A percentile compares a stretch with the other conserved stretches of the same genome.
These are phyloP conservation scores for Sambucus nigra DNA, from an alignment of 129 eudicot species.

Conservation along the genomic window DNA sequence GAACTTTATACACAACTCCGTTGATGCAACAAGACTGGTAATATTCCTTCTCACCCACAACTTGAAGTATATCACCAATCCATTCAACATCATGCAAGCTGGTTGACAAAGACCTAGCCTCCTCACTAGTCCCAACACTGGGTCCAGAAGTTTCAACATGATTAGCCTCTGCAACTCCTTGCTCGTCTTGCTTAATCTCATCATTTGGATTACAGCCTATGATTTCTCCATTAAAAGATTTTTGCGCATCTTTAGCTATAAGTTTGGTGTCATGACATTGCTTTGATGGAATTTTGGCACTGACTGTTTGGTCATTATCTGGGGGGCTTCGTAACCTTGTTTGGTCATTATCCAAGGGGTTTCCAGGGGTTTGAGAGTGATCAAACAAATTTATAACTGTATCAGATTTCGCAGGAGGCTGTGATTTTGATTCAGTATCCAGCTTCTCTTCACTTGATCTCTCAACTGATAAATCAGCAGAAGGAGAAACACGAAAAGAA, in stretches of 20 bases:
- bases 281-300: slow-evolving; percentile 5
- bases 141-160: slow-evolving; percentile 21
- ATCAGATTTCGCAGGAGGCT: slow-evolving; percentile 22
- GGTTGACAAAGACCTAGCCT: slow-evolving; percentile 23
- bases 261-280: slow-evolving; percentile 17
- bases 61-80: slow-evolving; percentile 46
- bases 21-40: slow-evolving; percentile 59
- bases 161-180: slow-evolving; percentile 19
- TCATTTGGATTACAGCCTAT: slow-evolving; percentile 9
- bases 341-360: slow-evolving; percentile 13
- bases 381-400: slow-evolving; percentile 8
- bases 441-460: slow-evolving; percentile 27
- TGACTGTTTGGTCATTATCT: background rate
- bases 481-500: slow-evolving; percentile 17
- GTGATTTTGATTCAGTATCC: slow-evolving; percentile 16
- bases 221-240: slow-evolving; percentile 20
- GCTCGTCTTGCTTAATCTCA: slow-evolving; percentile 18
- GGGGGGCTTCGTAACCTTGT: slow-evolving; percentile 2
- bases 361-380: slow-evolving; percentile 14
- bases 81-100: slow-evolving; percentile 55
- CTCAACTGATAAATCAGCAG: slow-evolving; percentile 18
- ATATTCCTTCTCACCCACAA: slow-evolving; percentile 44
- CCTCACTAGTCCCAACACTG: slow-evolving; percentile 17
- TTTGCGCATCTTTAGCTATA: slow-evolving; percentile 13
- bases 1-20: slow-evolving; percentile 52